These are phyloP conservation scores for Erodium texanum DNA, from an alignment of 441 rosid genomes.

Conservation along the genomic window DNA sequence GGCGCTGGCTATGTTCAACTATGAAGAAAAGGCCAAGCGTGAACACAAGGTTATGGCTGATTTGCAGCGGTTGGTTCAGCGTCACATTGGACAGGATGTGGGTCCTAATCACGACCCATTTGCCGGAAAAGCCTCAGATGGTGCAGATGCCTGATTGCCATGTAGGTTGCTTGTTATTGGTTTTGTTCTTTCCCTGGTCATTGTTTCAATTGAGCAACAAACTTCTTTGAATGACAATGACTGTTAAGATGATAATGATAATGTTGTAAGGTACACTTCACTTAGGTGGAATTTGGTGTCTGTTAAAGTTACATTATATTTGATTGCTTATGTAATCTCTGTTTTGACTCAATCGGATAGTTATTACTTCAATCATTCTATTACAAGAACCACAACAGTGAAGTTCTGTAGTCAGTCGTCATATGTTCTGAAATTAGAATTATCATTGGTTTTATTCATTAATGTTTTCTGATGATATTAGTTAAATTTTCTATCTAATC, in stretches of 20 bases:
- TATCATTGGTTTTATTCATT: not conserved
- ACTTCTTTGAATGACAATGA: not conserved
- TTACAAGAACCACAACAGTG: too few relatives aligned
- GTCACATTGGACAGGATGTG: constrained; percentile 86
- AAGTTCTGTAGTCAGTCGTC: not conserved
- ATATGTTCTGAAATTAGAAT: not conserved
- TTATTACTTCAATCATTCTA: too few relatives aligned
- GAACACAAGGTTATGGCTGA: constrained; percentile 96
- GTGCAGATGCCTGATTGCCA: constrained; percentile 48
- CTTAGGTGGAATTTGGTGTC: not conserved
- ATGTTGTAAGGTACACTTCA: not conserved
- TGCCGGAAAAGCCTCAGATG: constrained; percentile 49
- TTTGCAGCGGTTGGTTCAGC: constrained; percentile 80
- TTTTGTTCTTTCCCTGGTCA: not conserved
- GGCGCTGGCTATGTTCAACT: constrained; percentile 89
- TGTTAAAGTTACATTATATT: too few relatives aligned
- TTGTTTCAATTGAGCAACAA: constrained; percentile 1
- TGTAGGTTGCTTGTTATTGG: constrained; percentile 22
- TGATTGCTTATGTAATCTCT: too few relatives aligned
- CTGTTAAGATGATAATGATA: not conserved
- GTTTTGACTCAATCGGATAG: too few relatives aligned
- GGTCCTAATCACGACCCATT: constrained; percentile 89
- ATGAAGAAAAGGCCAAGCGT: constrained; percentile 88
- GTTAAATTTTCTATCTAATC: too few relatives aligned
- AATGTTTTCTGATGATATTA: not conserved